phyloP scores from a whole-genome alignment of 768 basidiomycete genomes.

The Phaeotremella fagi region DNA sequence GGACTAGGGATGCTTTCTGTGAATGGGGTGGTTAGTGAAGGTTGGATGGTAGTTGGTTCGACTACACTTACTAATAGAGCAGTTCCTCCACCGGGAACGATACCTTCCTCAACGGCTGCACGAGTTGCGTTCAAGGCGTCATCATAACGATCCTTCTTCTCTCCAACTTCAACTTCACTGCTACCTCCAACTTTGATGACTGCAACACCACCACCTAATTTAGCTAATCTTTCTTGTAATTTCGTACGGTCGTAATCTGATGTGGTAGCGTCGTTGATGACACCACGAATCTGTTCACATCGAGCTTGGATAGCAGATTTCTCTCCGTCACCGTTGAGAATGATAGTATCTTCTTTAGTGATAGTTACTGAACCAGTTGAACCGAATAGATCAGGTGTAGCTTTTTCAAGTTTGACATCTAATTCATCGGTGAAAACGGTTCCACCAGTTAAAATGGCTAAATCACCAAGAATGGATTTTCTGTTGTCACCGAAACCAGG shows the following conservation, averaged over 20 bases:
- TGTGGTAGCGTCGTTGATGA: conserved; percentile 76
- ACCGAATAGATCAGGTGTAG: conserved; percentile 81
- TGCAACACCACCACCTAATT: conserved; percentile 91
- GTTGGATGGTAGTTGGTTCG: conserved; percentile 46
- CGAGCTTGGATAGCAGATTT: conserved; percentile 86
- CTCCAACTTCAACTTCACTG: conserved; percentile 91
- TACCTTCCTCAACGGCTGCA: conserved; percentile 96
- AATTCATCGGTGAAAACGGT: conserved; percentile 96
- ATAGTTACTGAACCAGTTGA: conserved; percentile 85
- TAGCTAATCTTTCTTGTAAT: conserved; percentile 93
- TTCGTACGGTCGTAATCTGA: conserved; percentile 91
- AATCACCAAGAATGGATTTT: conserved; percentile 93
- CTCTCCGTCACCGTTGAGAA: conserved; percentile 87
- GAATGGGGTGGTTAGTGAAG: conserved; percentile 1
- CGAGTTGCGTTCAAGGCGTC: conserved; percentile 97
- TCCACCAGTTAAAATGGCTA: conserved; percentile 94
- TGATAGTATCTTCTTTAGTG: conserved; percentile 96
- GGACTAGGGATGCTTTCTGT: conserved; percentile 47
- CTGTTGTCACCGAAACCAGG: conserved; percentile 98
- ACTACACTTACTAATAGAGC: conserved; percentile 65
- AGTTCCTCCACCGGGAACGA: conserved; percentile 92
- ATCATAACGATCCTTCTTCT: conserved; percentile 99
- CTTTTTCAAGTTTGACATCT: conserved; percentile 93
- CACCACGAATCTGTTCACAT: conserved; percentile 88
- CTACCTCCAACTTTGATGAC: conserved; percentile 97